Conservation (phyloP, 805 yeast species). For the Kurtzmaniella fragi region DNA sequence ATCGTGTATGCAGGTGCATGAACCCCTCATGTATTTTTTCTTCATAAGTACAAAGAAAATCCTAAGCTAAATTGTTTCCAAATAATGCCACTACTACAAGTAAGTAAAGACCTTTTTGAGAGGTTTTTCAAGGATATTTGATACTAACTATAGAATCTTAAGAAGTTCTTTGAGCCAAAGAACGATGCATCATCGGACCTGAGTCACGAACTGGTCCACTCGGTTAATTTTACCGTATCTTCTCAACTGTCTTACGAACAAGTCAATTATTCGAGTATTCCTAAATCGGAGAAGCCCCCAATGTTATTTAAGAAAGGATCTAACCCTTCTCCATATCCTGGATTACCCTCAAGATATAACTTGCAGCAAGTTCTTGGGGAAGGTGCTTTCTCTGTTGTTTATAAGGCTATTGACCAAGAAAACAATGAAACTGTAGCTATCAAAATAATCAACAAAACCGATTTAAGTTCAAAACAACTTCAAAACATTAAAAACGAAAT, state of each 20-base stretch:
- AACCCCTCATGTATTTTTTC: too few relatives aligned
- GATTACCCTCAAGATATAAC: constrained; percentile 25
- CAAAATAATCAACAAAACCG: constrained; percentile 64
- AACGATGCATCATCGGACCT: too few relatives aligned
- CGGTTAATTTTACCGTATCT: constrained; percentile 1
- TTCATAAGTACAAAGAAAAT: neutral
- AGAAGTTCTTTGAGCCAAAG: neutral
- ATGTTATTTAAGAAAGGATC: too few relatives aligned
- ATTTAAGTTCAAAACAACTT: constrained; percentile 47
- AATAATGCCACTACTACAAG: constrained; percentile 3
- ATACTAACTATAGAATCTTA: constrained; percentile 3
- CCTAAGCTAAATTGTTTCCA: neutral
- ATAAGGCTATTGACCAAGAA: constrained; percentile 53
- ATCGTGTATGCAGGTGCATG: too few relatives aligned
- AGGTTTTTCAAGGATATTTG: too few relatives aligned
- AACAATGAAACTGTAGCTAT: constrained; percentile 55
- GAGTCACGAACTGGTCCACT: neutral
- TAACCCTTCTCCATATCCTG: constrained; percentile 11
- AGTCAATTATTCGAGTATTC: neutral
- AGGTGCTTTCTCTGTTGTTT: constrained; percentile 90
- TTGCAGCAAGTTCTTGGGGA: constrained; percentile 50
- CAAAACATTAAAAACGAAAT: constrained; percentile 66
- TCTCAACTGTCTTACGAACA: constrained; percentile 3
- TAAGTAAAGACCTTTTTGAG: neutral
- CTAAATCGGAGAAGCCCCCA: neutral